Conservation (phyloP, 257 asterid species). For the Catharanthus roseus region DNA sequence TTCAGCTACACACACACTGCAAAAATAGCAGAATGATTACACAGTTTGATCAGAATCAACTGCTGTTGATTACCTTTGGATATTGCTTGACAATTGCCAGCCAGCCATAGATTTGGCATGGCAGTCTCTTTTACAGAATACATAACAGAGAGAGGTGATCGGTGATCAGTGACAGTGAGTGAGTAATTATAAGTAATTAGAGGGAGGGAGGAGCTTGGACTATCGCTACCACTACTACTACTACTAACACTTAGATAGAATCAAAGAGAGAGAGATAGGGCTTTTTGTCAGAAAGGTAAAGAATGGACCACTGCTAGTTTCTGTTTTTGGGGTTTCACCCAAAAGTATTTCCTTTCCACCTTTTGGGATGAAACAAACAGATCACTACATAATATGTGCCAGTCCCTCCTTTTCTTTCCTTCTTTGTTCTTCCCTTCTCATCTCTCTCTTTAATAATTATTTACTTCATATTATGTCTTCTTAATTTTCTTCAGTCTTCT, state of each 20-base stretch:
- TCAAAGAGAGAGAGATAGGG: too few species aligned
- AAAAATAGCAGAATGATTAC: conserved; percentile 30
- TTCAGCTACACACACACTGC: conserved; percentile 23
- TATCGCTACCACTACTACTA: conserved; percentile 21
- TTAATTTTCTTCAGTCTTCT: conserved; percentile 17
- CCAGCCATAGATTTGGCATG: conserved; percentile 11
- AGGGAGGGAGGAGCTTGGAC: conserved; percentile 17
- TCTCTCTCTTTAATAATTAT: too few species aligned
- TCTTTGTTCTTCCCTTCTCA: conserved; percentile 31
- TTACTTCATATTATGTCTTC: too few species aligned
- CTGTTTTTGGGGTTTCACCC: conserved; percentile 96
- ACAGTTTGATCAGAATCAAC: conserved; percentile 44
- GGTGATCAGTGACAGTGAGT: background rate
- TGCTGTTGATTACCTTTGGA: conserved; percentile 33
- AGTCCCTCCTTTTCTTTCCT: conserved; percentile 37
- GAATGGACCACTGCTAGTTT: conserved; percentile 94
- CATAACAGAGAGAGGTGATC: too few species aligned
- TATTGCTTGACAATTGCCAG: conserved; percentile 20
- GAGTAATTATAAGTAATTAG: background rate
- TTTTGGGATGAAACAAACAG: conserved; percentile 62
- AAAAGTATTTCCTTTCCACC: conserved; percentile 59
- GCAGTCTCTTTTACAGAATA: conserved; percentile 2
- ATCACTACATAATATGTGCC: conserved; percentile 44
- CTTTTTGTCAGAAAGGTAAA: conserved; percentile 52
- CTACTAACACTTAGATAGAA: conserved; percentile 58